These are phyloP conservation scores for Brettanomyces sp. DNA, from an alignment of 805 yeast genomes.

Conservation along the genomic window DNA sequence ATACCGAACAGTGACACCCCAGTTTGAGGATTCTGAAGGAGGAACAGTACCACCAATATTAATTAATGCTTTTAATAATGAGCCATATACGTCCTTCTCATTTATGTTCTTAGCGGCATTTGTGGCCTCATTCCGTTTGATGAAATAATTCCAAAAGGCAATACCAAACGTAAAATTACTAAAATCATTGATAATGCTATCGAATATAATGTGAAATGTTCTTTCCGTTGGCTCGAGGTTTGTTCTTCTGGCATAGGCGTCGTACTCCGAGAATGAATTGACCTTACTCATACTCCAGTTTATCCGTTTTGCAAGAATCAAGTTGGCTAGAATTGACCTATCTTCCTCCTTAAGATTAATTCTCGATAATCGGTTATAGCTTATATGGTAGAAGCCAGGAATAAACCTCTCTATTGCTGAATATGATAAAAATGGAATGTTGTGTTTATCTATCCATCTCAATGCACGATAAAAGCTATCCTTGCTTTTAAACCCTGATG, in stretches of 20 bases:
- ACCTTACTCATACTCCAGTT: too few species aligned
- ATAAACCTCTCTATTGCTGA: too few species aligned
- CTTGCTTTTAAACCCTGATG: background rate
- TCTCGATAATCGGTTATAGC: too few species aligned
- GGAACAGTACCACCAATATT: background rate
- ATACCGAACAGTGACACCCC: slow-evolving; percentile 11
- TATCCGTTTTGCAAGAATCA: too few species aligned
- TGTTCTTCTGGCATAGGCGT: background rate
- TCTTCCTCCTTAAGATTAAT: too few species aligned
- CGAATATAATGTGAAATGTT: slow-evolving; percentile 6
- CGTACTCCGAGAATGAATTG: background rate
- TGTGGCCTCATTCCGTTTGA: slow-evolving; percentile 1
- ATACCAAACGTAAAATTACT: slow-evolving; percentile 14
- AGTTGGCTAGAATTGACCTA: too few species aligned
- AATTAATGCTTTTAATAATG: background rate
- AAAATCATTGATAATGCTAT: slow-evolving; percentile 5
- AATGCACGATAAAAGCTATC: background rate
- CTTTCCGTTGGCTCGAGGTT: slow-evolving; percentile 1
- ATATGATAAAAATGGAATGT: background rate
- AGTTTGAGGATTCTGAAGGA: slow-evolving; percentile 4
- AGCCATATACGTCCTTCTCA: background rate
- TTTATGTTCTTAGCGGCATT: background rate
- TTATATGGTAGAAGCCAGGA: too few species aligned
- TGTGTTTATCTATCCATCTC: background rate
- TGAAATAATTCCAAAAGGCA: slow-evolving; percentile 10